Conservation (phyloP, 169 alveolate genomes). For the Plasmodium gaboni region DNA sequence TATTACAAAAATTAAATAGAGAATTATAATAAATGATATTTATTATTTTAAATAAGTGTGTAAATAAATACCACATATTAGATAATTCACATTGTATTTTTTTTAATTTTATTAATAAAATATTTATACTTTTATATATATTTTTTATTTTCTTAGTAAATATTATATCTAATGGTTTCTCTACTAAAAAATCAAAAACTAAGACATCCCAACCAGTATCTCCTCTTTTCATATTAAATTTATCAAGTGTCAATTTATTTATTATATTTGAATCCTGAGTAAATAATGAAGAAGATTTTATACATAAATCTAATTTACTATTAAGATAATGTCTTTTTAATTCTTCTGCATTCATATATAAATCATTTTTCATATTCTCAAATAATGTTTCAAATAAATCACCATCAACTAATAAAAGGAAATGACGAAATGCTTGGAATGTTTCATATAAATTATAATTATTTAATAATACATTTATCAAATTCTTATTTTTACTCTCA, state of each 20-base stretch:
- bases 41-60: slow-evolving; percentile 65
- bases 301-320: slow-evolving; percentile 49
- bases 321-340: slow-evolving; percentile 54
- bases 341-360: slow-evolving; percentile 75
- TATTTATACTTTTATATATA: slow-evolving; percentile 55
- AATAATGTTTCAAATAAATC: slow-evolving; percentile 60
- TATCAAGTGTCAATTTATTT: slow-evolving; percentile 33
- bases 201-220: slow-evolving; percentile 74
- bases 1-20: slow-evolving; percentile 45
- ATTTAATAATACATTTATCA: slow-evolving; percentile 28
- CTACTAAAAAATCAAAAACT: slow-evolving; percentile 38
- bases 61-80: slow-evolving; percentile 71
- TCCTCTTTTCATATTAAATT: slow-evolving; percentile 48
- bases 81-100: slow-evolving; percentile 56
- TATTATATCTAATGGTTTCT: slow-evolving; percentile 57
- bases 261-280: slow-evolving; percentile 29
- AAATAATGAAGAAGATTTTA: slow-evolving; percentile 61
- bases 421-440: slow-evolving; percentile 64
- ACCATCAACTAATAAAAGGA: slow-evolving; percentile 63
- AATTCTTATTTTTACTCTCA: slow-evolving; percentile 29
- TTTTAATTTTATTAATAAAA: slow-evolving; percentile 45
- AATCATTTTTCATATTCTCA: slow-evolving; percentile 66
- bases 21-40: slow-evolving; percentile 51
- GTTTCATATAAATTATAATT: slow-evolving; percentile 50
- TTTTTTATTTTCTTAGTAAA: slow-evolving; percentile 54